These are phyloP conservation scores for Pleurotus platypus DNA, from an alignment of 768 basidiomycete genomes.

Conservation along the genomic window DNA sequence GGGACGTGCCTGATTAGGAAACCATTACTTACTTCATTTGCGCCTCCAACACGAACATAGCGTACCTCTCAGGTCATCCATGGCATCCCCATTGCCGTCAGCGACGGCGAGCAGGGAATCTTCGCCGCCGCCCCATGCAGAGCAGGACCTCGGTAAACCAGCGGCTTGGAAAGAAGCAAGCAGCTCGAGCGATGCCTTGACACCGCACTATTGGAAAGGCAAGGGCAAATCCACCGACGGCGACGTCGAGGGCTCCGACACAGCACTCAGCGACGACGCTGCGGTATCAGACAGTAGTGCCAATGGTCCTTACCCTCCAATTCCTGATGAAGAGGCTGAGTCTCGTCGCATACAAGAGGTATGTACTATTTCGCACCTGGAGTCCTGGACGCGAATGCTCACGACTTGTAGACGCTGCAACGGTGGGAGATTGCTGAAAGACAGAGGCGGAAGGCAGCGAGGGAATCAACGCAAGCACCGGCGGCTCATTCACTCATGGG, in stretches of 20 bases:
- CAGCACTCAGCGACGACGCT: slow-evolving; percentile 7
- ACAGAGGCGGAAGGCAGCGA: slow-evolving; percentile 67
- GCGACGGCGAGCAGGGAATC: not conserved
- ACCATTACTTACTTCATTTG: too few relatives aligned
- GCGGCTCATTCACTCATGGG: slow-evolving; percentile 44
- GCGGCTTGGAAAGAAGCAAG: not conserved
- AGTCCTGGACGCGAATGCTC: slow-evolving; percentile 6
- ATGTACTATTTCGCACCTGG: slow-evolving; percentile 12
- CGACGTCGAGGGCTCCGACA: slow-evolving; percentile 11
- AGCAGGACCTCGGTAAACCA: slow-evolving; percentile 39
- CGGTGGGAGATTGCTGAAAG: slow-evolving; percentile 79
- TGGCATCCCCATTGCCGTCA: slow-evolving; percentile 3
- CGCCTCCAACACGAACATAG: too few relatives aligned
- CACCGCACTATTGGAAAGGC: slow-evolving; percentile 21
- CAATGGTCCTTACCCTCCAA: slow-evolving; percentile 57
- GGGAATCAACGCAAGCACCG: slow-evolving; percentile 41
- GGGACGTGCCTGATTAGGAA: too few relatives aligned
- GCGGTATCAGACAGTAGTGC: slow-evolving; percentile 17
- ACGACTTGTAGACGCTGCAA: slow-evolving; percentile 54
- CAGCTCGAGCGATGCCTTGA: not conserved
- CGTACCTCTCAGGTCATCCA: not conserved
- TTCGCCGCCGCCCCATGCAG: slow-evolving; percentile 32
- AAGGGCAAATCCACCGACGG: slow-evolving; percentile 26
- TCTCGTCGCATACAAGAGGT: slow-evolving; percentile 74
- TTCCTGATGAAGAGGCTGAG: slow-evolving; percentile 61